Conservation (phyloP, 345 rosid species). For the Syzygium aromaticum region DNA sequence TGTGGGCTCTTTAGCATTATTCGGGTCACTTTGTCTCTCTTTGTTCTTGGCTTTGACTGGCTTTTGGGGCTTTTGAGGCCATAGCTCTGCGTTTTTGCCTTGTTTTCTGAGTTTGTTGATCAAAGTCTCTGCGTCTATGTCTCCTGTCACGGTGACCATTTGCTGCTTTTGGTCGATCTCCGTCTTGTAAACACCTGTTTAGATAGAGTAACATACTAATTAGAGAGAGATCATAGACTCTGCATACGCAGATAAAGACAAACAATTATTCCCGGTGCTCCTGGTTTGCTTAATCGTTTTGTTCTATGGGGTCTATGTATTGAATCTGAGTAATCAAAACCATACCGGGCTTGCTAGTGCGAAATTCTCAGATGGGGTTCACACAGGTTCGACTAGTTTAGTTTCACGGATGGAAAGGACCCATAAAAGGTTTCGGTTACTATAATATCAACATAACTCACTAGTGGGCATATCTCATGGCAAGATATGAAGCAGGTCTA, state of each 20-base stretch:
- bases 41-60: constrained; percentile 5
- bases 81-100: constrained; percentile 20
- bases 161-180: constrained; percentile 28
- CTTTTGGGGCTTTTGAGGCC: constrained; percentile 14
- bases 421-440: neutral
- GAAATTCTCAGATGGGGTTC: neutral
- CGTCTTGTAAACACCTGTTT: constrained; percentile 17
- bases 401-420: neutral
- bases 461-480: neutral
- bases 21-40: neutral
- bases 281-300: neutral
- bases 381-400: neutral
- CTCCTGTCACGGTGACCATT: constrained; percentile 19
- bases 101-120: constrained; percentile 10
- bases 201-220: neutral
- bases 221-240: neutral
- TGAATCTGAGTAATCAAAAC: neutral
- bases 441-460: neutral
- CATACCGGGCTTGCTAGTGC: neutral
- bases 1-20: neutral
- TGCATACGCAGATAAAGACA: neutral
- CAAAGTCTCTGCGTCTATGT: constrained; percentile 20
- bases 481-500: neutral
- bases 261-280: neutral
- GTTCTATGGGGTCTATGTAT: neutral